Evolutionary conservation across 495 filamentous ascomycete species (phyloP).

Genomic region (Aspergillus indologenus): DNA sequence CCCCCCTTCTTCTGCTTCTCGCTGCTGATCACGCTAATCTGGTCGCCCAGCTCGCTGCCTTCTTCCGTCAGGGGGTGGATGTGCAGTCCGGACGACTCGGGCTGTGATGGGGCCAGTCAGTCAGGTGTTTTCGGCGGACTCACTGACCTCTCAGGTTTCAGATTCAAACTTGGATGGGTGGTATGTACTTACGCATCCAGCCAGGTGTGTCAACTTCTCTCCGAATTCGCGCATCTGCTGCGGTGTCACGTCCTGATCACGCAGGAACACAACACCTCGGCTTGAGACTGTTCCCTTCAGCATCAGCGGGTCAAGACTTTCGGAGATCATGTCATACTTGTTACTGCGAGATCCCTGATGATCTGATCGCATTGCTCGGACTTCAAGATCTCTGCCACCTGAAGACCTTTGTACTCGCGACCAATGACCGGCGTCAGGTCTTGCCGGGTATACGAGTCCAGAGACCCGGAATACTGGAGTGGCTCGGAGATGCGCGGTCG

Average conservation of each 20-base stretch:
- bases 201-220: conserved; percentile 19
- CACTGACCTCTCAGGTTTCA: too few species aligned
- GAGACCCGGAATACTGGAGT: conserved; percentile 45
- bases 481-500: conserved; percentile 29
- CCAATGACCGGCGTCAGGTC: conserved; percentile 63
- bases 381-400: conserved; percentile 51
- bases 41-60: conserved; percentile 35
- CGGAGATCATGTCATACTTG: conserved; percentile 37
- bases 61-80: conserved; percentile 59
- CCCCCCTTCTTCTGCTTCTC: conserved; percentile 38
- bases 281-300: conserved; percentile 54
- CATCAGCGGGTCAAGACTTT: not conserved
- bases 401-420: conserved; percentile 52
- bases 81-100: conserved; percentile 56
- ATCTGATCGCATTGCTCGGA: conserved; percentile 50
- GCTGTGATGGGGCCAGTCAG: conserved; percentile 55
- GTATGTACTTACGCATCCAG: conserved; percentile 47
- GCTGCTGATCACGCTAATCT: conserved; percentile 39
- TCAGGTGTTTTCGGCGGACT: conserved; percentile 31
- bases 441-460: conserved; percentile 48
- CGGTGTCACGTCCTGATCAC: conserved; percentile 59
- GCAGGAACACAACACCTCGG: conserved; percentile 72
- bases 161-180: too few species aligned
- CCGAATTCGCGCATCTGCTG: conserved; percentile 40
- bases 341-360: conserved; percentile 58